Evolutionary conservation across 1,284 basidiomycete species (phyloP).

Genomic region (Austroboletus novae-zelandiae): DNA sequence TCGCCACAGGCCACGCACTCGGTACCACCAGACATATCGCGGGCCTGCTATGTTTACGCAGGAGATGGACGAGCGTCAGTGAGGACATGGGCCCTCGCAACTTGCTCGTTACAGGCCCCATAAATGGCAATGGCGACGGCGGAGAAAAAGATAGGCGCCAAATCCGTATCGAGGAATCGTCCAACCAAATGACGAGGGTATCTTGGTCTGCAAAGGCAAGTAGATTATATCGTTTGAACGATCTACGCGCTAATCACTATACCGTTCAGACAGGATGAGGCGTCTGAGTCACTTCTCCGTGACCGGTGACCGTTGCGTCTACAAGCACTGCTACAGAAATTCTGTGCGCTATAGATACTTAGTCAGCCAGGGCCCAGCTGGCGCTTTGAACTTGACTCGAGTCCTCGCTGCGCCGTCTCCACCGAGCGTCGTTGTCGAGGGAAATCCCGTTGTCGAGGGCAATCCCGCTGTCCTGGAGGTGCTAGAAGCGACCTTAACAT

Average conservation of each 20-base stretch:
- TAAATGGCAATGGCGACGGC: constrained; percentile 27
- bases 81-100: constrained; percentile 18
- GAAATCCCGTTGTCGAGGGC: no score
- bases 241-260: constrained; percentile 42
- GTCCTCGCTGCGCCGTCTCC: no score
- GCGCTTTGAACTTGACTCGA: no score
- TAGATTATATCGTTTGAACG: constrained; percentile 72
- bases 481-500: no score
- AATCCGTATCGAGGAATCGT: constrained; percentile 73
- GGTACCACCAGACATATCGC: constrained; percentile 76
- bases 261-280: no score
- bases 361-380: no score
- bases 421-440: no score
- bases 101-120: constrained; percentile 12
- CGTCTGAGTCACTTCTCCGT: no score
- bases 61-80: constrained; percentile 61
- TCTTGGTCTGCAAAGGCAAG: constrained; percentile 68
- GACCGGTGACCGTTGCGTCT: no score
- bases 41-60: constrained; percentile 72
- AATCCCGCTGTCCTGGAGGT: no score
- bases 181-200: constrained; percentile 73
- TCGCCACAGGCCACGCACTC: constrained; percentile 77
- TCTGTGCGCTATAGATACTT: no score
- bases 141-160: constrained; percentile 59
- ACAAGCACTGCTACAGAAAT: no score